These are phyloP conservation scores for Macrophomina phaseolina DNA, from an alignment of 2,329 filamentous ascomycete genomes.

Conservation along the genomic window DNA sequence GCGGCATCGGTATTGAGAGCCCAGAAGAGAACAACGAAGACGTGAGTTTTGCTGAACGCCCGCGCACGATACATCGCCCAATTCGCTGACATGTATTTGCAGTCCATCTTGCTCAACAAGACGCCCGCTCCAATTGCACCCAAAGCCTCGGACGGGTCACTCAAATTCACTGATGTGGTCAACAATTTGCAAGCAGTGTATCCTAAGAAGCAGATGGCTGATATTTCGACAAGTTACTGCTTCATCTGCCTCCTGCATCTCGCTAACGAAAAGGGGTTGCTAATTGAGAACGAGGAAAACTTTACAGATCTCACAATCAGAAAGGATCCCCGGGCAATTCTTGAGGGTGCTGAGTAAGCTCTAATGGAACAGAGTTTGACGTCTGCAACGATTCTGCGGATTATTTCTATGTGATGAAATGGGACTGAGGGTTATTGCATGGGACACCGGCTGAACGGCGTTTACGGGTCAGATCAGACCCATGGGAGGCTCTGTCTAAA, in stretches of 20 bases:
- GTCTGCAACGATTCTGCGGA: background rate
- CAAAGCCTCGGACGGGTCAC: slow-evolving; percentile 56
- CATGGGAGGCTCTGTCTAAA: background rate
- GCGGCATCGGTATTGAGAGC: slow-evolving; percentile 52
- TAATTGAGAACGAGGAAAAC: slow-evolving; percentile 68
- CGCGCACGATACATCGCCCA: background rate
- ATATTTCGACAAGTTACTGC: slow-evolving; percentile 91
- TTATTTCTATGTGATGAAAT: background rate
- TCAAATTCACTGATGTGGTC: slow-evolving; percentile 92
- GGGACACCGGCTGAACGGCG: slow-evolving; percentile 1
- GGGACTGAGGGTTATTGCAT: background rate
- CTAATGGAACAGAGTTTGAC: background rate
- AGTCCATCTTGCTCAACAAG: slow-evolving; percentile 2
- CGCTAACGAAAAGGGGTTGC: slow-evolving; percentile 89
- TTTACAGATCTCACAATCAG: slow-evolving; percentile 57
- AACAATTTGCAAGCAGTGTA: slow-evolving; percentile 87
- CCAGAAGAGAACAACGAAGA: slow-evolving; percentile 40
- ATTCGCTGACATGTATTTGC: background rate
- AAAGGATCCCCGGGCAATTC: slow-evolving; percentile 42
- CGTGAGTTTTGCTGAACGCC: slow-evolving; percentile 33
- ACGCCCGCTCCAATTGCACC: slow-evolving; percentile 33
- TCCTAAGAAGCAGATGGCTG: slow-evolving; percentile 81
- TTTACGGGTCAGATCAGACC: background rate
- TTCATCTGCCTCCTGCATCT: slow-evolving; percentile 93
- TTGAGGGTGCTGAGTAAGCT: slow-evolving; percentile 4